Conservation (phyloP, 2,329 filamentous ascomycete species). For the Diaporthe longicolla region DNA sequence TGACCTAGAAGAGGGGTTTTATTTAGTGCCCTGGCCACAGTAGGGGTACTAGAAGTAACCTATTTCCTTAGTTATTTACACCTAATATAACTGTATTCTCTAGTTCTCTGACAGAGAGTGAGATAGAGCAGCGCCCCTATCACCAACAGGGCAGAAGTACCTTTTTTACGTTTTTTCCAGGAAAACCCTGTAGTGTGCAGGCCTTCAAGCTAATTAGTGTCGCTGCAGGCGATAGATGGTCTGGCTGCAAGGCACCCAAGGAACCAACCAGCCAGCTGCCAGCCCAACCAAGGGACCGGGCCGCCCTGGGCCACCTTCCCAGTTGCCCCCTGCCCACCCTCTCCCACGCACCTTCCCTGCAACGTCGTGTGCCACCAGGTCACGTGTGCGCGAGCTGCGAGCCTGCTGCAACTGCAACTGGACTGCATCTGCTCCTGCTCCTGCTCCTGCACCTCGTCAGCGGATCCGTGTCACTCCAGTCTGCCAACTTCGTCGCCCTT, state of each 20-base stretch:
- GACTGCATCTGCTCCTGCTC: not conserved
- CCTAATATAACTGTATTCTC: no score
- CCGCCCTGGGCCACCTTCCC: not conserved
- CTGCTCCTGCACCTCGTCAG: not conserved
- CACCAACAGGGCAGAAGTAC: no score
- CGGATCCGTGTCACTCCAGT: not conserved
- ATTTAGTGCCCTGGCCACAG: no score
- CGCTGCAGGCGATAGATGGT: constrained; percentile 3
- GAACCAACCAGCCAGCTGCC: not conserved
- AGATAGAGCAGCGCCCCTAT: no score
- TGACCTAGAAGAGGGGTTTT: no score
- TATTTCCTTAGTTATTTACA: no score
- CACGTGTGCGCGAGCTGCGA: not conserved
- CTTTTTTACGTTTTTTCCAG: no score
- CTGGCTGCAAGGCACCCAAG: constrained; percentile 17
- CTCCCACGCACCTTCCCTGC: not conserved
- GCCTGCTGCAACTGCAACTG: not conserved
- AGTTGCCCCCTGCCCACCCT: no score
- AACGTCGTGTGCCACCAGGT: not conserved
- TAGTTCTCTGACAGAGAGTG: no score
- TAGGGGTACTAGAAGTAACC: no score
- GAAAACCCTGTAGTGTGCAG: no score
- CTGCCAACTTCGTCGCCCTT: not conserved
- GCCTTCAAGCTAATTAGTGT: no score
- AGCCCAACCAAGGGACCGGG: not conserved